phyloP scores from a whole-genome alignment of 805 yeast genomes.

The Candida palmyrensis region DNA sequence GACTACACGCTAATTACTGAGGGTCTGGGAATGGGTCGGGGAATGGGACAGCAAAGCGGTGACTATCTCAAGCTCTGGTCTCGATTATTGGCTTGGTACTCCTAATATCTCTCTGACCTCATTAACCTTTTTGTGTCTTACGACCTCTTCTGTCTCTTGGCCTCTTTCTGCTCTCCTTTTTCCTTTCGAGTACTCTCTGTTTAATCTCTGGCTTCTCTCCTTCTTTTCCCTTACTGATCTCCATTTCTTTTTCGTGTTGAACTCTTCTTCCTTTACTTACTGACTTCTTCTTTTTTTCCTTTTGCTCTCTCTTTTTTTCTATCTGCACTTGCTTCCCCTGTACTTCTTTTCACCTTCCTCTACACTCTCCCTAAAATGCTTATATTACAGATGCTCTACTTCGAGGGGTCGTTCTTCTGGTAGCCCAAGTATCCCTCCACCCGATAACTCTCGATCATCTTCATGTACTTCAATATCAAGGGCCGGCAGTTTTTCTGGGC shows the following conservation, averaged over 20 bases:
- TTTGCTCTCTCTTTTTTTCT: neutral
- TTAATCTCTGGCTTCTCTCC: conserved; percentile 1
- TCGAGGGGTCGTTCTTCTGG: conserved; percentile 83
- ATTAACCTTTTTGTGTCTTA: too few relatives aligned
- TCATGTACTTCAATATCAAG: conserved; percentile 70
- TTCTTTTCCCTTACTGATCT: too few relatives aligned
- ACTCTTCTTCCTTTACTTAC: neutral
- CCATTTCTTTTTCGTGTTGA: too few relatives aligned
- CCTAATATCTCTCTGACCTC: too few relatives aligned
- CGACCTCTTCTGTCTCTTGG: too few relatives aligned
- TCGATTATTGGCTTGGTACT: too few relatives aligned
- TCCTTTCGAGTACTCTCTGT: too few relatives aligned
- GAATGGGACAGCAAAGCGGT: too few relatives aligned
- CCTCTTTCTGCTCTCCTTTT: too few relatives aligned
- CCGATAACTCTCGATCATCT: conserved; percentile 65
- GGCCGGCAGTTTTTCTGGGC: conserved; percentile 73
- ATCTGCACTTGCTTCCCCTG: neutral
- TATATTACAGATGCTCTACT: conserved; percentile 31
- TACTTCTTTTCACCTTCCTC: neutral
- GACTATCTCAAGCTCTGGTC: too few relatives aligned
- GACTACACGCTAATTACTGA: too few relatives aligned
- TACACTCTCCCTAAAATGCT: neutral
- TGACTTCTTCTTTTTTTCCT: neutral
- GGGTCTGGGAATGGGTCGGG: too few relatives aligned
- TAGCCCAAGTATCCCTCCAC: conserved; percentile 76